Conservation (phyloP, 2,329 filamentous ascomycete species). For the Neodidymelliopsis sp. region DNA sequence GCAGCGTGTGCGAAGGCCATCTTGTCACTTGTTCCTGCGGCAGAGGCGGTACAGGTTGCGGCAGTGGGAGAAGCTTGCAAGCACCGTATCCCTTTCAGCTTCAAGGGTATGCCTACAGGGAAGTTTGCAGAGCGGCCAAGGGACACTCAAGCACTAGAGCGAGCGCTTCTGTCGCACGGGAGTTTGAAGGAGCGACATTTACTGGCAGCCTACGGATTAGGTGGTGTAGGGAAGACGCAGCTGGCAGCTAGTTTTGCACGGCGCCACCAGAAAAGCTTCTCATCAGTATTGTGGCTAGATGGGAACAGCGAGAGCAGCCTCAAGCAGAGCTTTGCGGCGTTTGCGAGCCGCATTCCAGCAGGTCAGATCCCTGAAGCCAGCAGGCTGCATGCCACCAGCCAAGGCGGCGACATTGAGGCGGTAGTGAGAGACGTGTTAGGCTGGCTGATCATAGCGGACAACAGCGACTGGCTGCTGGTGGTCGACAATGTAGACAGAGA, state of each 20-base stretch:
- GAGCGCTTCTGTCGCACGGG: slow-evolving; percentile 8
- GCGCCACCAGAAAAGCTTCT: neutral
- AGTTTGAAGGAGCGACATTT: slow-evolving; percentile 3
- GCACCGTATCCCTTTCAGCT: neutral
- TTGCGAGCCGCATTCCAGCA: slow-evolving; percentile 15
- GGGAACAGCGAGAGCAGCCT: slow-evolving; percentile 18
- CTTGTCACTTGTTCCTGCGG: neutral
- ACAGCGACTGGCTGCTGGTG: slow-evolving; percentile 29
- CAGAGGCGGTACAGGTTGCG: neutral
- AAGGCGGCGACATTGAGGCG: slow-evolving; percentile 9
- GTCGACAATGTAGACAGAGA: slow-evolving; percentile 33
- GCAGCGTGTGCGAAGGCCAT: slow-evolving; percentile 8
- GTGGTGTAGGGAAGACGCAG: slow-evolving; percentile 26
- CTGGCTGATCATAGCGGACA: slow-evolving; percentile 24
- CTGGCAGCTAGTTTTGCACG: neutral
- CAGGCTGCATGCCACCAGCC: slow-evolving; percentile 3
- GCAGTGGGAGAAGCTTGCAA: neutral
- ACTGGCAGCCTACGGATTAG: slow-evolving; percentile 22
- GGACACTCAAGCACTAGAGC: slow-evolving; percentile 21
- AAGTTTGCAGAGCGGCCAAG: slow-evolving; percentile 22
- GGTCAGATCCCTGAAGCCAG: slow-evolving; percentile 19
- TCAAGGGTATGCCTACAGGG: slow-evolving; percentile 5
- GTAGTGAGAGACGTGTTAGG: slow-evolving; percentile 18
- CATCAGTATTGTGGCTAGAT: slow-evolving; percentile 7
- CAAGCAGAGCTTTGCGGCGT: slow-evolving; percentile 19